Evolutionary conservation across 352 stramenopile species (phyloP), one percentile per base, ranked within the genome.

Genomic region (Phytophthora hibernalis): DNA sequence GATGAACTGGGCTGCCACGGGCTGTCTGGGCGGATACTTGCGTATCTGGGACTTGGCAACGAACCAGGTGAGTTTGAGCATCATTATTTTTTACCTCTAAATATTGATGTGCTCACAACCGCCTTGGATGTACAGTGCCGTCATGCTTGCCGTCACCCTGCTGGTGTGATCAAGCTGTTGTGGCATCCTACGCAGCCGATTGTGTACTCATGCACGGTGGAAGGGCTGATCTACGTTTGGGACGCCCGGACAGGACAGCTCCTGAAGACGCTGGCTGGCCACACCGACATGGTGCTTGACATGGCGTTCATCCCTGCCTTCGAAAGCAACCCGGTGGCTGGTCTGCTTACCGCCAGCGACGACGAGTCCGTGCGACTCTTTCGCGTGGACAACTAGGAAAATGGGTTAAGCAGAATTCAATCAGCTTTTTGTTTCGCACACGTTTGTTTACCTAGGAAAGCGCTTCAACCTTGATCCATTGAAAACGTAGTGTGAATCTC

Each of bases 11-110:
- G 93, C 85, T 37, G 96, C 97, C 18, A 99, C 97, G 1, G 97
- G 92, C 24, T 97, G 96, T 31, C 91, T 98, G 2, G 96, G 98
- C 59, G 96, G 97, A 54, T 87, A 82, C 26, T 64, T 99, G 48
- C 98, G 98, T 63, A 98, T 99, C 66, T 99, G 96, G 96, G 97
- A 99, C 76, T 84, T 98, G 42, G 82, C 83, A 9, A 92, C 85
- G 1, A 84, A 93, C 64, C 82, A 93, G 57, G 87, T 93, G 78
- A 56, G 33, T 42, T 16, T 13, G 10, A 10, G 16, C 5, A 18
- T 22, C 21, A 31, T 31, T 9, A n/a, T 21, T 26, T 13, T 33
- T 12, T 24, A 47, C 51, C 52, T 10, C n/a, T 52, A 28, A 2
- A 22, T 8, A 12, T 9, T 18, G 33, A 15, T 16, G 26, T 33